phyloP scores from a whole-genome alignment of 148 eudicot genomes.

The Heliosperma pusillum region DNA sequence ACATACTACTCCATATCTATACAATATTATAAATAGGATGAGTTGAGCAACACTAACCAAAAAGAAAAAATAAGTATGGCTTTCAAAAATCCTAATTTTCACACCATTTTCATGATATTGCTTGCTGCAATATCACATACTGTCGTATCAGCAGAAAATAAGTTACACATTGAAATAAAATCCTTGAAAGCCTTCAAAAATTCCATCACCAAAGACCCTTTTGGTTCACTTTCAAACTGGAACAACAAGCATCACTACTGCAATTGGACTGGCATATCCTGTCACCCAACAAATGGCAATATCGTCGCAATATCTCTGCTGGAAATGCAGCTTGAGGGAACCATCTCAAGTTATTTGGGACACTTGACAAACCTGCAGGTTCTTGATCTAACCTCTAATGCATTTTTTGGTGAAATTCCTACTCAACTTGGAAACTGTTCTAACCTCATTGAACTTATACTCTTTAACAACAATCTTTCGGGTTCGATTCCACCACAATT shows the following conservation, averaged over 20 bases:
- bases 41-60: constrained; percentile 4
- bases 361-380: constrained; percentile 62
- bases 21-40: not conserved
- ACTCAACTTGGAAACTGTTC: constrained; percentile 51
- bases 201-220: constrained; percentile 55
- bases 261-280: constrained; percentile 85
- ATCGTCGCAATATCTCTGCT: constrained; percentile 46
- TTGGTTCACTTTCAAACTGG: constrained; percentile 57
- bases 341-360: constrained; percentile 53
- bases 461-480: constrained; percentile 51
- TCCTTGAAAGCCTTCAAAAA: constrained; percentile 62
- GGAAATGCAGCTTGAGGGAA: constrained; percentile 51
- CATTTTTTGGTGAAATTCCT: constrained; percentile 60
- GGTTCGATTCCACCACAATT: constrained; percentile 56
- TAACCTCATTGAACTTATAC: constrained; percentile 36
- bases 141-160: constrained; percentile 26
- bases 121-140: not conserved
- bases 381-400: constrained; percentile 63
- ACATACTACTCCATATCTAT: not conserved
- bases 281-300: constrained; percentile 35
- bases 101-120: not conserved
- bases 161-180: constrained; percentile 31
- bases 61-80: constrained; percentile 17
- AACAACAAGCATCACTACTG: constrained; percentile 48
- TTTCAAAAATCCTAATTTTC: not conserved